Evolutionary conservation across 2,329 filamentous ascomycete species (phyloP), one percentile per base, ranked within the genome.

Genomic region (Nemania sp.): DNA sequence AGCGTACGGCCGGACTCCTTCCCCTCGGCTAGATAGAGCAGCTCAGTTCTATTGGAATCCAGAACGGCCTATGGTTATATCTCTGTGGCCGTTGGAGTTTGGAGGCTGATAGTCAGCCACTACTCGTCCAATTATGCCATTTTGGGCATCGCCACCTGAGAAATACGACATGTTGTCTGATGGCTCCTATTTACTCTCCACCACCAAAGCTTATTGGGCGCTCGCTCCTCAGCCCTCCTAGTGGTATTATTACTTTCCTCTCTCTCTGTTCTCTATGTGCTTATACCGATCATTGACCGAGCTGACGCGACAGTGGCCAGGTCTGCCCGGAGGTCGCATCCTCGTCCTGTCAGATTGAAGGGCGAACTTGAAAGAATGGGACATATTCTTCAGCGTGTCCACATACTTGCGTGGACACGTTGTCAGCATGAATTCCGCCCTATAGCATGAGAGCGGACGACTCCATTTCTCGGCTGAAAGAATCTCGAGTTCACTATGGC

Each of bases 121-220:
- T 48, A 35, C 20, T 49, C 48, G 51, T 40, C 47, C 25, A 29
- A 21, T 43, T 43, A 57, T 57, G 17, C 58, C 25, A 10, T 35
- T 52, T 39, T 53, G n/a, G 29, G 58, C 43, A 34, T 39, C 17
- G 50, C 51, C 59, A 61, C 59, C 49, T 61, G 54, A 57, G 49
- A 45, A 57, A 49, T 39, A 20, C 21, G 45, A 50, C 17, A 25
- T 51, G 40, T 34, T 18, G 54, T 17, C 50, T 34, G 11, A 45
- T 59, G 21, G 39, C 39, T 29, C 11, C 32, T 39, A 35, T 18
- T 49, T 57, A 45, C 42, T 50, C 51, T 39, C 13, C 32, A 42
- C n/a, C 20, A 42, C 3, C 25, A 43, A 42, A 50, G 49, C 46
- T 50, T 17, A 58, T 47, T 50, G 50, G 50, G 47, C 9, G 15